Evolutionary conservation across 768 basidiomycete species (phyloP), one percentile per base, ranked within the genome.

Genomic region (Macrolepiota dolichaula): DNA sequence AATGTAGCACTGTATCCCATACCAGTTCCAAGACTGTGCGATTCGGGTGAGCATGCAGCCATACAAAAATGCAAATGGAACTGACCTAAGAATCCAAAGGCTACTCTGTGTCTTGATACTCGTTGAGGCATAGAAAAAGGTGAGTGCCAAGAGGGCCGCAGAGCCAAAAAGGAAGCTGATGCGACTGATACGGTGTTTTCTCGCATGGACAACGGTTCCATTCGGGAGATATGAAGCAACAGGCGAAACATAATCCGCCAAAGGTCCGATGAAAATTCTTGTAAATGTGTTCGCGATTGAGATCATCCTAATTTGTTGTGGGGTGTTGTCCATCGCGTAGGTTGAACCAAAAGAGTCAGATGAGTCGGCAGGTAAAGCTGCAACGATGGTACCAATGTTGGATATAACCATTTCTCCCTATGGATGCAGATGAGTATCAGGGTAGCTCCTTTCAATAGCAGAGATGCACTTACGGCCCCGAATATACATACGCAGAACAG

Each of bases 341-440:
- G 17, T 5, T 13, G 49, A 38, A 27, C 24, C 19, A 5, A 35
- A n/a, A 25, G 32, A 27, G 17, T 54, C 53, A 6, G 59, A 61
- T 17, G 74, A 64, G 15, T 73, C 68, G 19, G 71, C 38, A 9
- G 85, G 83, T 37, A 92, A 79, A 13, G 91, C 86, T 3, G 87
- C 73, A 13, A 88, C 81, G 54, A 93, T 88, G 1, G 88, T 85
- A 38, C 90, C 91, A 51, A 94, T 86, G 67, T 92, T 94, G 19
- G 90, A 87, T 19, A 93, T 85, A 22, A 94, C 79, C 90, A 91
- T 92, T 71, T 92, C 91, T 50, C 81, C 83, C 88, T 91, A 57
- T 5, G 17, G 42, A 5, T 24, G 15, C 12, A 13, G 19, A 22
- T 25, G 47, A 27, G 22, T 24, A 27, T 49, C 13, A 49, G 25